These are phyloP conservation scores for Xylaria sp. DNA, from an alignment of 2,329 filamentous ascomycete species.

Conservation along the genomic window DNA sequence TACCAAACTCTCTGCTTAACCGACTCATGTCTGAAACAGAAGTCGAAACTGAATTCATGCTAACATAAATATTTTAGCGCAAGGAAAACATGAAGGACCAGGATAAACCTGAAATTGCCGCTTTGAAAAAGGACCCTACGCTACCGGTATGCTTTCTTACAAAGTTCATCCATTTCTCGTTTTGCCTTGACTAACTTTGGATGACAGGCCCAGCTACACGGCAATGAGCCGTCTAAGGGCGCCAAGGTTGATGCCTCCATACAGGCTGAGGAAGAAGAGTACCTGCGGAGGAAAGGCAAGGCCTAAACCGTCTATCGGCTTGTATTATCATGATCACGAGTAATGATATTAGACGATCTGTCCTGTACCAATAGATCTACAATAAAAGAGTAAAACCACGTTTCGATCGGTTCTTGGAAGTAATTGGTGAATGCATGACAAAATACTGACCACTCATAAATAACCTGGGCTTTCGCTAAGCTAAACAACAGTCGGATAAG, in stretches of 20 bases:
- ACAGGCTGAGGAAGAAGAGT: slow-evolving; percentile 73
- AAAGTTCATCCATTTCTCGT: background rate
- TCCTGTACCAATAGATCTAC: slow-evolving; percentile 9
- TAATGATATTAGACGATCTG: background rate
- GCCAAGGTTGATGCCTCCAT: slow-evolving; percentile 77
- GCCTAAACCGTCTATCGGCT: slow-evolving; percentile 43
- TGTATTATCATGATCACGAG: slow-evolving; percentile 4
- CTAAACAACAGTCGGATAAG: background rate
- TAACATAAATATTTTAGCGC: slow-evolving; percentile 26
- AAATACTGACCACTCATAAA: too few relatives aligned
- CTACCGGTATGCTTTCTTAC: slow-evolving; percentile 57
- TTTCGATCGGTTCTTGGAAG: too few relatives aligned
- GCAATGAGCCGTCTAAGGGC: slow-evolving; percentile 77
- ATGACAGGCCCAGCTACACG: slow-evolving; percentile 68
- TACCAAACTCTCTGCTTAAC: slow-evolving; percentile 21
- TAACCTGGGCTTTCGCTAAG: too few relatives aligned
- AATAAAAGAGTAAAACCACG: background rate
- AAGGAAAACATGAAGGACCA: slow-evolving; percentile 54
- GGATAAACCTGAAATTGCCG: slow-evolving; percentile 55
- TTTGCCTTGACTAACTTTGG: background rate
- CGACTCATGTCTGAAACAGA: background rate
- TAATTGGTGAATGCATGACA: background rate
- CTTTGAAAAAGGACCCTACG: slow-evolving; percentile 69
- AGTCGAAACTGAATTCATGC: slow-evolving; percentile 18
- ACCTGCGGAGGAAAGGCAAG: slow-evolving; percentile 69